A percentile compares a stretch with the other conserved stretches of the same genome.
Conservation (phyloP, 2,329 filamentous ascomycete species). For the Thielaviopsis populi region DNA sequence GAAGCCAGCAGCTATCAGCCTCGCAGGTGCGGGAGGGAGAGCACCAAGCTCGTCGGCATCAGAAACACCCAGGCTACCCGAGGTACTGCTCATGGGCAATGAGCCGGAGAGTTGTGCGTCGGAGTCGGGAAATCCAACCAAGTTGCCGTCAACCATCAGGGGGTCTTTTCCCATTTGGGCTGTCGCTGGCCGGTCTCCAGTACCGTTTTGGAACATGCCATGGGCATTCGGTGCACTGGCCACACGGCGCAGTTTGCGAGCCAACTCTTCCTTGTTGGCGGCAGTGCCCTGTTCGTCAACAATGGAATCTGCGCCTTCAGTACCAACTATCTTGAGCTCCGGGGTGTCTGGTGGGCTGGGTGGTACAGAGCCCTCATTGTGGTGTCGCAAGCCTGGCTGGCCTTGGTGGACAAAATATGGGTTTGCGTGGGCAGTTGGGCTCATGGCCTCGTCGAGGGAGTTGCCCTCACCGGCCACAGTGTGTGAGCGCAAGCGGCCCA, state of each 20-base stretch:
- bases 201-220: conserved; percentile 57
- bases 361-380: conserved; percentile 85
- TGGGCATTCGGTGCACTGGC: conserved; percentile 96
- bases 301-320: conserved; percentile 34
- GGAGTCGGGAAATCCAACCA: conserved; percentile 33
- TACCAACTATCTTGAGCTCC: conserved; percentile 55
- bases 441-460: conserved; percentile 71
- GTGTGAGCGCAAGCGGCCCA: conserved; percentile 73
- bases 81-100: conserved; percentile 20
- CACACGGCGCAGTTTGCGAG: conserved; percentile 80
- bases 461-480: conserved; percentile 91
- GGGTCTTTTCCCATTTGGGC: conserved; percentile 79
- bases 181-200: conserved; percentile 58
- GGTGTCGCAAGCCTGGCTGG: conserved; percentile 79
- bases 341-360: conserved; percentile 88
- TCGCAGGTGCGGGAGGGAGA: conserved; percentile 51
- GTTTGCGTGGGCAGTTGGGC: conserved; percentile 86
- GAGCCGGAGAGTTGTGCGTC: conserved; percentile 21
- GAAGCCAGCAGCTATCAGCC: conserved; percentile 55
- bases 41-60: conserved; percentile 40
- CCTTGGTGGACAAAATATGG: conserved; percentile 97
- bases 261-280: conserved; percentile 83
- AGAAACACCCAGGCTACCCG: conserved; percentile 27
- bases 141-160: conserved; percentile 33
- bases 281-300: conserved; percentile 50